Base-by-base conservation (phyloP, 768 basidiomycete species). In the Omphalotus guepiniiformis region DNA sequence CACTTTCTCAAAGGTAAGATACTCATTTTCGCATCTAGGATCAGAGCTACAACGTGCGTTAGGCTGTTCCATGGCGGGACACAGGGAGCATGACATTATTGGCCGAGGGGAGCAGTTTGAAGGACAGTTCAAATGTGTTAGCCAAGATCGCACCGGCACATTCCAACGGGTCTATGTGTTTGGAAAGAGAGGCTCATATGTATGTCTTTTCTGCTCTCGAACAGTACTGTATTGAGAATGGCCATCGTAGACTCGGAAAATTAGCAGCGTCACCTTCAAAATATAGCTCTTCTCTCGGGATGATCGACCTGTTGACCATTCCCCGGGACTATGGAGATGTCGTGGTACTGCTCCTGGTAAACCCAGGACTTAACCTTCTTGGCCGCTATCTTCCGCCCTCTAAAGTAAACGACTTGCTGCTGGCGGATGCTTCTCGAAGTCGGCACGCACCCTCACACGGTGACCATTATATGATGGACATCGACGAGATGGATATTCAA, bases 121-220 rank as follows among this genome's bases (percentile, higher is more conserved):
- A 85, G 66, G 83, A 85, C 57, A 76, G 81, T 27, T 80, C 81
- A 3, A 76, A 72, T 50, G 78, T 85, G 3, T 64, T 88, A 25
- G 85, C 85, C 1, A 88, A 88, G 67, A 83, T 88, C 55, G 83
- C 82, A 4, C 77, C 81, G 27, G 80, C 82, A 6, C 81, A 84
- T 53, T 82, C 83, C 7, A 84, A 85, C 60, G 83, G 78, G 13
- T 83, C 84, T 3, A 78, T 86, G 71, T 82, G 77, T 62, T 65
- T 88, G 27, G 83, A 86, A 58, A 70, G 84, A 47, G 85, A 88
- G 63, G 80, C 82, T 3, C 83, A 85, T 63, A 80, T 85, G 84
- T 83, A 60, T 50, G 79, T 72, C 9, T 26, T 40, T n/a, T 29
- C 26, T 6, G 36, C 19, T 38, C 16, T 36, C 3, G 13, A 41